These are phyloP conservation scores for Eucalyptus globulus DNA, from an alignment of 345 rosid genomes.

Conservation along the genomic window DNA sequence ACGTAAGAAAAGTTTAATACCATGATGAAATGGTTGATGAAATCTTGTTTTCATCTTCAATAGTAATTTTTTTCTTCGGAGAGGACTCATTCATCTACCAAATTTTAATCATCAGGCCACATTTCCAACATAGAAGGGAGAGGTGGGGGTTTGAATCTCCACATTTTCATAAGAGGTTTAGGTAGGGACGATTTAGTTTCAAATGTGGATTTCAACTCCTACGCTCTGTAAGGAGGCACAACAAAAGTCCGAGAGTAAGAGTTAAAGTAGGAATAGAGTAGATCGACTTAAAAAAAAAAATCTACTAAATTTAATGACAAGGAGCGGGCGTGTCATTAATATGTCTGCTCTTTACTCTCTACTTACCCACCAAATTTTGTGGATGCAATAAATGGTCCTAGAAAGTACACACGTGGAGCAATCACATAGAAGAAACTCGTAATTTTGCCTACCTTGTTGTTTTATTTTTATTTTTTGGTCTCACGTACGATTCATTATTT, in stretches of 20 bases:
- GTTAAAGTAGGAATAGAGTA: too few species aligned
- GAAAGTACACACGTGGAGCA: not conserved
- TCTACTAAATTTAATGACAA: not conserved
- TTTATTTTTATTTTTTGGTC: not conserved
- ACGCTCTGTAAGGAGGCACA: accelerated
- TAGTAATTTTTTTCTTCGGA: accelerated
- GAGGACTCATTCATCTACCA: not conserved
- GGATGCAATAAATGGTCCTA: not conserved
- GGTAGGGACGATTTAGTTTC: accelerated
- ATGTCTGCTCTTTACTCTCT: not conserved
- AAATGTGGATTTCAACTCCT: accelerated
- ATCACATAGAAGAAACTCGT: not conserved
- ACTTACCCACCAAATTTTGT: not conserved
- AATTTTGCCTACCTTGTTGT: too few species aligned
- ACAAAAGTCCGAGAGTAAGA: accelerated
- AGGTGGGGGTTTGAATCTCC: accelerated
- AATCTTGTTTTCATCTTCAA: not conserved
- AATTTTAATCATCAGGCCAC: accelerated
- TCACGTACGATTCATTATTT: not conserved
- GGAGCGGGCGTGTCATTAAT: not conserved
- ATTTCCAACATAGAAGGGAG: accelerated
- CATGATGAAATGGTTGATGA: not conserved
- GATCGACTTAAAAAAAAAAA: accelerated
- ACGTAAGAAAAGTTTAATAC: not conserved
- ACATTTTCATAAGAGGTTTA: accelerated